A percentile compares a stretch with the other conserved stretches of the same genome.
Conservation (phyloP, 2,329 filamentous ascomycete species). For the Tolypocladium pustulatum region DNA sequence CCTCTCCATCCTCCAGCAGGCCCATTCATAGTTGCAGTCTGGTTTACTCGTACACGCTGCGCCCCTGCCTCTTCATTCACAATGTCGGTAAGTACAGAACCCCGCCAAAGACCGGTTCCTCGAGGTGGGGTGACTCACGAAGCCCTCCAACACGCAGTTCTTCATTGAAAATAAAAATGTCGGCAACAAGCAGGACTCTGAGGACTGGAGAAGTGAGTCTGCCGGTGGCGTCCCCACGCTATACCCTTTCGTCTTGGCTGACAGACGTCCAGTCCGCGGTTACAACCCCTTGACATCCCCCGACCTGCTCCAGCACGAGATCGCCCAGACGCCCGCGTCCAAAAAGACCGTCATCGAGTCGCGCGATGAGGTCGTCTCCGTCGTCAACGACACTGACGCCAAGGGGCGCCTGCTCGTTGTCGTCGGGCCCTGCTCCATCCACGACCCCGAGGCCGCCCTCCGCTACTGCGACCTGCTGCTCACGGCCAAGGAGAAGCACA, state of each 20-base stretch:
- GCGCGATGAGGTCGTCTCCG: slow-evolving; percentile 54
- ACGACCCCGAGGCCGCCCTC: slow-evolving; percentile 82
- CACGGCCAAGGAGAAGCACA: slow-evolving; percentile 75
- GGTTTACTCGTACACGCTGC: background rate
- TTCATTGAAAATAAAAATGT: slow-evolving; percentile 71
- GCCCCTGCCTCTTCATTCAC: background rate
- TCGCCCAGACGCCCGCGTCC: slow-evolving; percentile 49
- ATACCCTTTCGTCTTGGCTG: background rate
- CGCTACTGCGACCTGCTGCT: slow-evolving; percentile 85
- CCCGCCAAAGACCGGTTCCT: background rate
- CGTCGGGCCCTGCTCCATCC: slow-evolving; percentile 92
- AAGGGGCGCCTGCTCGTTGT: slow-evolving; percentile 58
- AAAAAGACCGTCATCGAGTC: slow-evolving; percentile 51
- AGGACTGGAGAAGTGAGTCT: slow-evolving; percentile 74
- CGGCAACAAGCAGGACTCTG: slow-evolving; percentile 61
- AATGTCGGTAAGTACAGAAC: background rate
- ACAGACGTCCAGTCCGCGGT: slow-evolving; percentile 54
- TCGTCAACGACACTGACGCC: slow-evolving; percentile 57
- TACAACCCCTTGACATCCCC: slow-evolving; percentile 91
- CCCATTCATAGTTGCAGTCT: background rate
- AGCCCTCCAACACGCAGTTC: slow-evolving; percentile 34
- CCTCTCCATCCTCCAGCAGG: background rate
- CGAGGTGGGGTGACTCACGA: slow-evolving; percentile 16
- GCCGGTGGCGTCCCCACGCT: slow-evolving; percentile 2
- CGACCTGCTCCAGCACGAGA: slow-evolving; percentile 90